Base-by-base conservation (phyloP, 2,329 filamentous ascomycete species). In the Blastomyces silverae region DNA sequence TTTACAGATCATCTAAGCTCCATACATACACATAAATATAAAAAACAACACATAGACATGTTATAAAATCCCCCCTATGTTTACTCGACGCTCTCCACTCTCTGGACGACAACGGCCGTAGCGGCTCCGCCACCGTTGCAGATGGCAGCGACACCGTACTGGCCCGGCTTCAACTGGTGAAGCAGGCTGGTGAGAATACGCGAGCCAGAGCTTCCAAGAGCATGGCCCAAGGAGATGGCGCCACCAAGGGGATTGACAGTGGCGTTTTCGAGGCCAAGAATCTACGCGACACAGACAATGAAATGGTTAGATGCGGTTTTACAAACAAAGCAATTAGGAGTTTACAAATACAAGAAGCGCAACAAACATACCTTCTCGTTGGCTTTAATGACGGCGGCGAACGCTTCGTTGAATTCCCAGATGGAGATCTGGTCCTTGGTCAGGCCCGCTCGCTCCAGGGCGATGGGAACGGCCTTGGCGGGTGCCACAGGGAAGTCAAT, bases 391-490 rank as follows among this genome's bases (percentile, higher is more conserved):
- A 97, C 92, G 4, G 90, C 91, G 37, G 94, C 93, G 75, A 99
- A 99, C 0, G 94, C 94, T 80, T 99, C 94, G 77, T 99, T 99
- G 78, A 99, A 96, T 77, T 97, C 94, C 93, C 94, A 97, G 28
- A 97, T 81, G 5, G 93, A 88, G 57, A 99, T 91, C 76, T 97
- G 90, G 58, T 95, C 89, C 78, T 92, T 91, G 69, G 86, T 91
- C 70, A 99, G 92, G 13, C 93, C 92, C 0, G 94, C 94, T 65
- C 92, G 85, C 77, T 92, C 85, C 61, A 99, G 83, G 13, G 92
- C 92, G 71, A 97, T 86, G 2, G 93, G 92, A 0, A 97, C 93
- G 5, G 93, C 93, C 77, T 95, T 92, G 50, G 94, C 85, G 0
- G 94, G 94, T 1, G 94, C 94, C 56, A 97, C 82, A 17, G 94